Percentiles rank a stretch among this genome's conserved stretches.
Conservation (phyloP, 225 moss, liverwort and hornwort species). For the Marchantia paleacea region DNA sequence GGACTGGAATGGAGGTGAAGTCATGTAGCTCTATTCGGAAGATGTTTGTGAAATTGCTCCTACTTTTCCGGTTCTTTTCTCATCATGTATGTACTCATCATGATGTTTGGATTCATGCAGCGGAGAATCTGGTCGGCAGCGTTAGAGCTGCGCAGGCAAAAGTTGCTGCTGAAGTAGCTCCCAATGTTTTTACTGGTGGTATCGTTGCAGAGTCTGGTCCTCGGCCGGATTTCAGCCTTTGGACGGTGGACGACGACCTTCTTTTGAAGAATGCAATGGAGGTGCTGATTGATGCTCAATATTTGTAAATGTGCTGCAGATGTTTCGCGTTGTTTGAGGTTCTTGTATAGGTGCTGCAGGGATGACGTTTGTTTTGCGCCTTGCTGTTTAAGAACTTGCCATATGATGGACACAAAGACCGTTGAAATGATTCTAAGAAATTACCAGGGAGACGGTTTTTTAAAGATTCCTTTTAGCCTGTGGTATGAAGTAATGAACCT, state of each 20-base stretch:
- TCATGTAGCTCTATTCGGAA: too few species aligned
- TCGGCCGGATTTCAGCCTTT: conserved; percentile 92
- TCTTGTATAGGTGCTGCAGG: not conserved
- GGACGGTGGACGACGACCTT: conserved; percentile 95
- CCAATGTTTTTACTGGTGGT: conserved; percentile 83
- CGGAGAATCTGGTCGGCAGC: conserved; percentile 53
- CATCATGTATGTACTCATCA: too few species aligned
- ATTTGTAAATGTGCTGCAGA: not conserved
- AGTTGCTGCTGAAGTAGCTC: conserved; percentile 86
- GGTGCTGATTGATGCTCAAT: conserved; percentile 35
- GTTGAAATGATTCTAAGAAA: too few species aligned
- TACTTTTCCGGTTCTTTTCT: too few species aligned
- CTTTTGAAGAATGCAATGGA: conserved; percentile 84
- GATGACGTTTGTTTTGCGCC: not conserved
- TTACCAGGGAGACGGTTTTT: too few species aligned
- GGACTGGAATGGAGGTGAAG: too few species aligned
- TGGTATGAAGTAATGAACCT: not conserved
- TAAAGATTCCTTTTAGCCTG: too few species aligned
- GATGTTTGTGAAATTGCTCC: too few species aligned
- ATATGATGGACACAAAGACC: too few species aligned
- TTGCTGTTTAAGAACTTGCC: not conserved
- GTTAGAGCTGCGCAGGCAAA: conserved; percentile 79
- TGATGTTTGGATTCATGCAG: conserved; percentile 11
- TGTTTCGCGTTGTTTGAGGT: not conserved
- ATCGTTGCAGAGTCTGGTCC: conserved; percentile 88